Base-by-base conservation (phyloP, 352 stramenopile species). In the Globisporangium nodosum region DNA sequence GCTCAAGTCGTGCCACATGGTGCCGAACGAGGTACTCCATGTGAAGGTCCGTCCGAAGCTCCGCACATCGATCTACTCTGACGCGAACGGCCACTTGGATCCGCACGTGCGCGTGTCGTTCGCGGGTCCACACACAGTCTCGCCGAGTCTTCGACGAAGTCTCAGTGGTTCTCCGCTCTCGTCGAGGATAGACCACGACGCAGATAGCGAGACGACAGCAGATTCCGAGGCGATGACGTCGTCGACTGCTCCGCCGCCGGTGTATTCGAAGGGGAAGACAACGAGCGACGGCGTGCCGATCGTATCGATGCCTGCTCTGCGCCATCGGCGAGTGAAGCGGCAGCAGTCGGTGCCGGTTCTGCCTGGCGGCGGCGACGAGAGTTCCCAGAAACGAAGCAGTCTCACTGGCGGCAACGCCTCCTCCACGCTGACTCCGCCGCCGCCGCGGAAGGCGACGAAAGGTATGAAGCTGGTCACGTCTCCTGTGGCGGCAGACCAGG, bases 1-100 rank as follows among this genome's bases (percentile, higher is more conserved):
- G 5, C 52, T 94, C 55, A 88, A 81, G 40, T 79, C 80, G 12
- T 64, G 86, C 47, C 78, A 94, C 55, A 90, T 94, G 54, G 70
- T 89, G 31, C 66, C 75, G 0, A 73, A 86, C 33, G 85, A 94
- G 65, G 67, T 83, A 3, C 57, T 94, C 40, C 64, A 87, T 20
- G 82, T 92, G 8, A 77, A 76, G 31, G 79, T 90, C 24, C 74
- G 76, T 54, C 63, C 78, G 31, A 92, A 89, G 52, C 59, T 73
- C 40, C 62, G 75, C 3, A 20, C 74, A 27, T 63, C 73, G 13
- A 60, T 53, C 12, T 65, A 68, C 31, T 46, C 61, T 3, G 65
- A 71, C 12, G 18, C 47, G n/a, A 57, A n/a, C 18, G 42, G 37
- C 2, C 54, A 70, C 40, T 8, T 56, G 5, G 64, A 70, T 12